These are phyloP conservation scores for Dactylonectria macrodidyma DNA, from an alignment of 2,329 filamentous ascomycete species.

Conservation along the genomic window DNA sequence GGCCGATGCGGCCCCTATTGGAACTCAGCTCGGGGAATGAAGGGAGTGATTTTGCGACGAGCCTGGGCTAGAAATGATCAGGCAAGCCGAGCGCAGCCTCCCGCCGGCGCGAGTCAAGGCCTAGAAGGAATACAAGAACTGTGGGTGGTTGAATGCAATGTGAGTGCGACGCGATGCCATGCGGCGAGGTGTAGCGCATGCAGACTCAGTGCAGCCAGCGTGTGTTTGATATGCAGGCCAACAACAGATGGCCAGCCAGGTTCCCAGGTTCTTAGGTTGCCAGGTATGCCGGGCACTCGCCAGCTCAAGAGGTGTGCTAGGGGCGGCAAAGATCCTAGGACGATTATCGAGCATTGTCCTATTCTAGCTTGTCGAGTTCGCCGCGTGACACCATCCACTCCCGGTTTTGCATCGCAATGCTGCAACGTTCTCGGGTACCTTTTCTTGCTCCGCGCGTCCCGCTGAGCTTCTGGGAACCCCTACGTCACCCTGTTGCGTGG, in stretches of 20 bases:
- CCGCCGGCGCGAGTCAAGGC: constrained; percentile 18
- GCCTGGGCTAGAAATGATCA: constrained; percentile 11
- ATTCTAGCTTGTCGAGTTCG: constrained; percentile 27
- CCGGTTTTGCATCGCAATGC: constrained; percentile 22
- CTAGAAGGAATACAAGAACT: constrained; percentile 15
- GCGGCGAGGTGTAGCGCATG: neutral
- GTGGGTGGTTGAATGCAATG: constrained; percentile 17
- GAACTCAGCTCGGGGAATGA: constrained; percentile 3
- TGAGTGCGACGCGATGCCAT: constrained; percentile 24
- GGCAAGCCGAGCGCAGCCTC: constrained; percentile 17
- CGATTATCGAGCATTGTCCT: constrained; percentile 8
- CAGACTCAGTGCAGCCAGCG: neutral
- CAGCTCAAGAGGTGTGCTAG: constrained; percentile 21
- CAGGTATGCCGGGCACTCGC: constrained; percentile 1
- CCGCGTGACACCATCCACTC: constrained; percentile 32
- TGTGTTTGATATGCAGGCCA: constrained; percentile 27
- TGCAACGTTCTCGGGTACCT: constrained; percentile 23
- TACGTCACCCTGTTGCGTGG: constrained; percentile 43
- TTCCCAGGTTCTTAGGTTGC: neutral
- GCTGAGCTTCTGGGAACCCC: constrained; percentile 34
- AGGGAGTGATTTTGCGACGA: constrained; percentile 13
- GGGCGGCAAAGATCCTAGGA: constrained; percentile 19
- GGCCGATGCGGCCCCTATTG: constrained; percentile 21
- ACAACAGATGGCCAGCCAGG: constrained; percentile 11
- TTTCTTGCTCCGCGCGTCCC: constrained; percentile 30